A percentile compares a stretch with the other conserved stretches of the same genome.
These are phyloP conservation scores for Plasmopara halstedii DNA, from an alignment of 352 stramenopile species.

Conservation along the genomic window DNA sequence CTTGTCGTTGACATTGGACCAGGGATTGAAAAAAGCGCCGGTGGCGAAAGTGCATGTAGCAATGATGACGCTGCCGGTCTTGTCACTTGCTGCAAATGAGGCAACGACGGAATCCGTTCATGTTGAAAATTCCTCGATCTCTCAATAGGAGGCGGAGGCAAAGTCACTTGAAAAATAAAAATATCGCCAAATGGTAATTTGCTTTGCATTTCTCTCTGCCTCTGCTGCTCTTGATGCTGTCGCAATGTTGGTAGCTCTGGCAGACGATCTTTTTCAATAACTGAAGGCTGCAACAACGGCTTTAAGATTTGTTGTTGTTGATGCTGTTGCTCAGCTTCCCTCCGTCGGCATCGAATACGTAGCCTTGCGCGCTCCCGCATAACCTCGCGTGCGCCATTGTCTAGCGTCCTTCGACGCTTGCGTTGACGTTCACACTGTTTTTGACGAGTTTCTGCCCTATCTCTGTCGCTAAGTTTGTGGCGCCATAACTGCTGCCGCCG, in stretches of 20 bases:
- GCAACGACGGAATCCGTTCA: conserved; percentile 33
- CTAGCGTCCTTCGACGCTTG: conserved; percentile 31
- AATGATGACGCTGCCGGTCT: conserved; percentile 40
- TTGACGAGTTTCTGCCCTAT: conserved; percentile 27
- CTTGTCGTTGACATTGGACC: conserved; percentile 7
- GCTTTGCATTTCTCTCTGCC: conserved; percentile 11
- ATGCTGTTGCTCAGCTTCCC: conserved; percentile 13
- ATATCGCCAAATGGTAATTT: conserved; percentile 20
- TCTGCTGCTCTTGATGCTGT: conserved; percentile 20
- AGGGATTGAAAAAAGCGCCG: conserved; percentile 23
- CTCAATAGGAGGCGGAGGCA: conserved; percentile 22
- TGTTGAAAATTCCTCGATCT: conserved; percentile 14
- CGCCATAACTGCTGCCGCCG: conserved; percentile 44
- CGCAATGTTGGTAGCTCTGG: conserved; percentile 20
- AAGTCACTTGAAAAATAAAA: conserved; percentile 27
- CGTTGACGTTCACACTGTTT: conserved; percentile 40
- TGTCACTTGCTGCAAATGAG: conserved; percentile 45
- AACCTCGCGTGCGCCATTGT: conserved; percentile 28
- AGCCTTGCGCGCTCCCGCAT: conserved; percentile 42
- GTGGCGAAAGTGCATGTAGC: conserved; percentile 25
- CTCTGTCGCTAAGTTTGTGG: conserved; percentile 32
- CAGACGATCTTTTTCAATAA: conserved; percentile 6
- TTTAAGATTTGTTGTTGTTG: neutral
- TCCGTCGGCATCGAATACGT: conserved; percentile 30
- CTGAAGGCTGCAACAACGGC: conserved; percentile 1